Evolutionary conservation across 192 early-diverging fungal genomes (phyloP).

Genomic region (Allomyces macrogynus): DNA sequence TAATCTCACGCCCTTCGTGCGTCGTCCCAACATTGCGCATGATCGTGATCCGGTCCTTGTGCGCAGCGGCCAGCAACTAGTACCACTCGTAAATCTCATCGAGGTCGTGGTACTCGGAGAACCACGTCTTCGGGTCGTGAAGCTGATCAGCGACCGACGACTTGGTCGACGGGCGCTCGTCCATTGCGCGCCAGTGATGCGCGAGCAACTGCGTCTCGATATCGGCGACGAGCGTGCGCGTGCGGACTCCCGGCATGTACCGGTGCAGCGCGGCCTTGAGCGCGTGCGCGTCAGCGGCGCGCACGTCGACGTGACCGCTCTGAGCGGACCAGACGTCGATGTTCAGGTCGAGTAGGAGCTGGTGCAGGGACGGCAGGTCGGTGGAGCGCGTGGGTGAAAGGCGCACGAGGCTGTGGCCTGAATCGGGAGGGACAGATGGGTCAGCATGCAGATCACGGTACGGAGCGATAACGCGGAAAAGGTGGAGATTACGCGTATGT

Average conservation of each 20-base stretch:
- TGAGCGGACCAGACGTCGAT: no score
- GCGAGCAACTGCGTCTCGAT: neutral
- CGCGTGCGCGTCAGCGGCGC: neutral
- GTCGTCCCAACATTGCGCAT: conserved; percentile 21
- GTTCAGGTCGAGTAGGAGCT: no score
- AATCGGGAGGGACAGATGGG: no score
- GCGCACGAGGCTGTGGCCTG: no score
- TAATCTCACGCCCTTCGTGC: conserved; percentile 17
- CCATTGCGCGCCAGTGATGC: neutral
- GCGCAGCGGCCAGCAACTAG: conserved; percentile 7
- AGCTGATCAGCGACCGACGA: conserved; percentile 10
- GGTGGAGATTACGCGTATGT: no score
- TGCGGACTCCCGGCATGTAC: neutral
- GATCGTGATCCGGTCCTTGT: conserved; percentile 16
- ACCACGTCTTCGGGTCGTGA: conserved; percentile 20
- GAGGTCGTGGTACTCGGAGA: conserved; percentile 16
- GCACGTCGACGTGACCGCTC: neutral
- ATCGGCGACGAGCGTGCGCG: neutral
- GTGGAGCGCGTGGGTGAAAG: no score
- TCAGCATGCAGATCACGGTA: no score
- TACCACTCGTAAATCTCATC: conserved; percentile 14
- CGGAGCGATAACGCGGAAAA: no score
- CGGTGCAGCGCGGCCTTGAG: neutral
- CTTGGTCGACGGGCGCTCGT: conserved; percentile 3
- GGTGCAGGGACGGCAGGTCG: no score